These are phyloP conservation scores for Acer campestre DNA, from an alignment of 345 rosid genomes.

Conservation along the genomic window DNA sequence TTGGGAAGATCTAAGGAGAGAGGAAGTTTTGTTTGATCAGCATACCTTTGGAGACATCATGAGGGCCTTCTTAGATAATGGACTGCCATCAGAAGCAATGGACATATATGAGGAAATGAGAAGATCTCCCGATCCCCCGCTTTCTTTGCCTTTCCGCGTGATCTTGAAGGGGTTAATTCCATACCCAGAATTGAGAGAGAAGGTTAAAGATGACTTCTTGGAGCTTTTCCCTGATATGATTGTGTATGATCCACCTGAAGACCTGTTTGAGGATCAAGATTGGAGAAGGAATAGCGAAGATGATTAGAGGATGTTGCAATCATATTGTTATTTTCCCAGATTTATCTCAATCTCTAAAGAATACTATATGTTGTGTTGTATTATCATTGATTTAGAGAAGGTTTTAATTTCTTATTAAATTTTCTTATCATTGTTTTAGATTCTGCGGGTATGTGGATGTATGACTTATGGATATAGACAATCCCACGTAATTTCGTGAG, in stretches of 20 bases:
- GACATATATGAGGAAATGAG: conserved; percentile 83
- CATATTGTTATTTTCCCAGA: neutral
- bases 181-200: conserved; percentile 81
- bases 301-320: conserved; percentile 29
- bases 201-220: conserved; percentile 82
- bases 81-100: conserved; percentile 75
- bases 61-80: conserved; percentile 68
- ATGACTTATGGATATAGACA: too few species aligned
- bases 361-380: too few species aligned
- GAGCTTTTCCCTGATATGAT: conserved; percentile 88
- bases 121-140: conserved; percentile 79
- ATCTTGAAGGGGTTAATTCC: conserved; percentile 85
- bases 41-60: conserved; percentile 87
- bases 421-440: too few species aligned
- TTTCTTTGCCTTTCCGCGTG: conserved; percentile 88
- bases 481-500: too few species aligned
- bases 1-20: conserved; percentile 81
- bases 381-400: too few species aligned
- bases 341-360: too few species aligned
- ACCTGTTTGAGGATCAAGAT: conserved; percentile 64
- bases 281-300: conserved; percentile 43
- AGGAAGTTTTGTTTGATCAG: conserved; percentile 84
- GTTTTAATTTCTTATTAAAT: too few species aligned
- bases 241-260: conserved; percentile 87
- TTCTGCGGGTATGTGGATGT: too few species aligned